Evolutionary conservation across 2,329 filamentous ascomycete species (phyloP).

Genomic region (Aspergillus fructus): DNA sequence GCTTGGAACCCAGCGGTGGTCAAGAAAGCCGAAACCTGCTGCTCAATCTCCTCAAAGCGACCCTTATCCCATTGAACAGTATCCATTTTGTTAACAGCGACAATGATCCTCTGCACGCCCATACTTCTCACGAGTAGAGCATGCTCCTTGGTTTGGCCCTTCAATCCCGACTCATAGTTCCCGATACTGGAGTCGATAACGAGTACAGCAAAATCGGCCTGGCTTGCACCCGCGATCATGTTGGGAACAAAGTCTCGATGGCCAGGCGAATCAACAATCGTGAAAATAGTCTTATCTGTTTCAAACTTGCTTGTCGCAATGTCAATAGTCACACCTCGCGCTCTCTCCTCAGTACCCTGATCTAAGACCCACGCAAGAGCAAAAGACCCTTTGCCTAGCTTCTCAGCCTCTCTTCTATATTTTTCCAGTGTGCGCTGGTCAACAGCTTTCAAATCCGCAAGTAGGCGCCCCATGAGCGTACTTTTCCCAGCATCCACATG

Average conservation of each 20-base stretch:
- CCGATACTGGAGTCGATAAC: constrained; percentile 90
- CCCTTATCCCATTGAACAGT: constrained; percentile 77
- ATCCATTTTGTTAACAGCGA: constrained; percentile 96
- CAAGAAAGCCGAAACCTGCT: constrained; percentile 81
- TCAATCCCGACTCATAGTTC: constrained; percentile 89
- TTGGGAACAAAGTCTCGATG: constrained; percentile 97
- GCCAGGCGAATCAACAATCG: constrained; percentile 91
- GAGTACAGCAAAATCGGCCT: constrained; percentile 92
- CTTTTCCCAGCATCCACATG: constrained; percentile 98
- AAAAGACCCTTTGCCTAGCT: constrained; percentile 91
- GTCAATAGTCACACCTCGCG: constrained; percentile 90
- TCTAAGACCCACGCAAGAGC: constrained; percentile 97
- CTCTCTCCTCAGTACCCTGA: constrained; percentile 83
- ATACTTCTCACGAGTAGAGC: constrained; percentile 85
- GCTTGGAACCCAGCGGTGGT: constrained; percentile 75
- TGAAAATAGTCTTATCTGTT: constrained; percentile 82
- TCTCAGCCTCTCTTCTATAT: constrained; percentile 83
- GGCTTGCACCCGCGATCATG: constrained; percentile 96
- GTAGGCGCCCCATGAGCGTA: constrained; percentile 91
- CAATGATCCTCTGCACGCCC: constrained; percentile 81
- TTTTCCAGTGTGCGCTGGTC: constrained; percentile 86
- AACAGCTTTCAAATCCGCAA: constrained; percentile 84
- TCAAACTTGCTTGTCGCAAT: constrained; percentile 94
- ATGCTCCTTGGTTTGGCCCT: constrained; percentile 92
- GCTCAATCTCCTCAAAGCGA: constrained; percentile 79